Evolutionary conservation across 2,329 filamentous ascomycete genomes (phyloP).

Genomic region (Zasmidium cellare): DNA sequence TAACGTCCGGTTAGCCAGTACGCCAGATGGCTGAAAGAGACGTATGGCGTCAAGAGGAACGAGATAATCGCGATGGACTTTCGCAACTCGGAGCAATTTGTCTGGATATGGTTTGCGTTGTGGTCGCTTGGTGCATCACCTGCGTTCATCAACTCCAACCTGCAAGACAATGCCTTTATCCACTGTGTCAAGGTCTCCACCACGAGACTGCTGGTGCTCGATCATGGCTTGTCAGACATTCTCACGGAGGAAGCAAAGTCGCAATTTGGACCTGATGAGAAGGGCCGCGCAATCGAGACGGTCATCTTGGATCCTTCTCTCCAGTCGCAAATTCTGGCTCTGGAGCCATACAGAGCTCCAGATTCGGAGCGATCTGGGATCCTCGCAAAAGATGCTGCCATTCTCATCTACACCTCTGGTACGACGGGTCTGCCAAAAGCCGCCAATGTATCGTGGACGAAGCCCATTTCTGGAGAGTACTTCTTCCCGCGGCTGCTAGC

Average conservation of each 20-base stretch:
- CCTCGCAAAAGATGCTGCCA: constrained; percentile 55
- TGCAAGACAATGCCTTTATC: constrained; percentile 67
- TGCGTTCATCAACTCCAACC: constrained; percentile 86
- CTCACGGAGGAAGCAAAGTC: constrained; percentile 55
- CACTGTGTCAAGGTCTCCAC: constrained; percentile 73
- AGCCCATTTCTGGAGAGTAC: constrained; percentile 26
- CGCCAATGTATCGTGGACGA: constrained; percentile 37
- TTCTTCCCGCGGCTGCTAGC: constrained; percentile 48
- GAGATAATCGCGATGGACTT: constrained; percentile 81
- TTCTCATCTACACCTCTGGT: constrained; percentile 82
- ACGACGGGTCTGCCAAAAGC: constrained; percentile 80
- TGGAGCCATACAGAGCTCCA: constrained; percentile 30
- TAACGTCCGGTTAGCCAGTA: constrained; percentile 52
- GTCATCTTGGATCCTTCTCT: constrained; percentile 63
- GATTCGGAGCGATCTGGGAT: constrained; percentile 33
- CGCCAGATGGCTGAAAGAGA: constrained; percentile 70
- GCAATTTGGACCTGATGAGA: constrained; percentile 46
- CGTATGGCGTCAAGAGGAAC: constrained; percentile 62
- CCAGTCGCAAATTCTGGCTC: constrained; percentile 47
- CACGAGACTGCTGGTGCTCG: constrained; percentile 68
- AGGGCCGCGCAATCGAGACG: constrained; percentile 53
- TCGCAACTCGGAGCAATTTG: constrained; percentile 75
- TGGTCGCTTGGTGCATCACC: constrained; percentile 83
- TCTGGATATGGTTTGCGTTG: constrained; percentile 73
- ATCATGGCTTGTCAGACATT: constrained; percentile 58